Conservation (phyloP, 1,284 basidiomycete species). For the Trichosporon sp. region DNA sequence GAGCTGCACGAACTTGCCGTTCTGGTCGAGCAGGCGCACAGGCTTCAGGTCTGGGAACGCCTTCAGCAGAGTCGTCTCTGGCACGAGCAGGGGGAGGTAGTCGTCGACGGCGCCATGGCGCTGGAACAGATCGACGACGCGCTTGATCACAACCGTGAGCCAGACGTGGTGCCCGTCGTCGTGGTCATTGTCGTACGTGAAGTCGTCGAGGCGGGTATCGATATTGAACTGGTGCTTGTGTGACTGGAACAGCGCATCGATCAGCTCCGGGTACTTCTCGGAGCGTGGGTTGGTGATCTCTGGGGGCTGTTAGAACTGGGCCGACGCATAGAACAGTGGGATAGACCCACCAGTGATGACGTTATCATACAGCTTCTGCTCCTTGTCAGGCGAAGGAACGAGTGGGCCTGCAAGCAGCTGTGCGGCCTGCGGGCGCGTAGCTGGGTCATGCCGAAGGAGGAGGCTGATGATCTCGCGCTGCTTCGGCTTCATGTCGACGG, state of each 20-base stretch:
- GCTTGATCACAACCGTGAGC: conserved; percentile 62
- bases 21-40: conserved; percentile 71
- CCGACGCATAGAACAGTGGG: neutral
- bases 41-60: conserved; percentile 59
- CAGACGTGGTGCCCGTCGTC: conserved; percentile 56
- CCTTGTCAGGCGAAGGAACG: conserved; percentile 50
- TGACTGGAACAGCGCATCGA: conserved; percentile 38
- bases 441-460: conserved; percentile 78
- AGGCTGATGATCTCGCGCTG: conserved; percentile 60
- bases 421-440: conserved; percentile 74
- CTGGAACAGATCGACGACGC: conserved; percentile 70
- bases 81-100: conserved; percentile 76
- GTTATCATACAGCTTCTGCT: conserved; percentile 36
- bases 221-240: conserved; percentile 55
- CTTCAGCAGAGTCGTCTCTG: conserved; percentile 57
- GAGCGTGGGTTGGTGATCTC: conserved; percentile 47
- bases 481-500: conserved; percentile 55
- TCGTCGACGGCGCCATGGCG: conserved; percentile 81
- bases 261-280: conserved; percentile 38
- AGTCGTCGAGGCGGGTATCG: conserved; percentile 62
- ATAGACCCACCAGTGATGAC: conserved; percentile 33
- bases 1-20: conserved; percentile 74
- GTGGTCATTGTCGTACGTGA: conserved; percentile 75
- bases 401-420: conserved; percentile 77
- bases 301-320: conserved; percentile 6